Evolutionary conservation across 345 rosid species (phyloP), one percentile per base, ranked within the genome.

Genomic region (Citrus sinensis): DNA sequence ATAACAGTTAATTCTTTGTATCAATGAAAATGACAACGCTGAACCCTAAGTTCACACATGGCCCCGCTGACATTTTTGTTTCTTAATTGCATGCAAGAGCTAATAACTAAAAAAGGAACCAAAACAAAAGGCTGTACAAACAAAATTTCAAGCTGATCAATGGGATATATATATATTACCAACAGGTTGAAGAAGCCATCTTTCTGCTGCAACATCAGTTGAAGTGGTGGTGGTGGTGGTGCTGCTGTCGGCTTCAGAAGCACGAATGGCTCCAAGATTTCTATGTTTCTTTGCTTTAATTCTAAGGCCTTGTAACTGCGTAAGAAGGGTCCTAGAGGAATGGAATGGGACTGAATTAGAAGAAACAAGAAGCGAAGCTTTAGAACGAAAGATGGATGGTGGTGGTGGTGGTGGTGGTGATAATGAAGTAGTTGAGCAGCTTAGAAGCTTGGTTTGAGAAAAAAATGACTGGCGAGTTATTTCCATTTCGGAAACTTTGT

Each of bases 101-200:
- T 13, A 51, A 51, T 16, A 1, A 40, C 7, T 49, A 13, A 49
- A 49, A 2, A 49, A 14, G 20, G 42, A 39, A 39, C 6, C 1
- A 37, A 39, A 39, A 49, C 4, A 49, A 49, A 49, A 13, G 5
- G 55, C 4, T 16, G 5, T 17, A 17, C 1, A 19, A 4, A 16
- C 22, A 66, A 34, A 19, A 35, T 66, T 66, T 34, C 46, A 7
- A 17, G 24, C 24, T 19, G 9, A 64, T 32, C 71, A 39, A 67
- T n/a, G 1, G 0, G 19, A 7, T 35, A 32, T 32, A 7, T 37
- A 37, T 37, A 11, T 39, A 20, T 39, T 68, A 91, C 97, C 98
- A 72, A 90, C 92, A n/a, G 97, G 98, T 81, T 87, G 85, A 76
- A 91, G 97, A 86, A 95, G 89, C 98, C 98, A 95, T 78, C 88